These are phyloP conservation scores for Grosmannia clavigera DNA, from an alignment of 2,329 filamentous ascomycete species.

Conservation along the genomic window DNA sequence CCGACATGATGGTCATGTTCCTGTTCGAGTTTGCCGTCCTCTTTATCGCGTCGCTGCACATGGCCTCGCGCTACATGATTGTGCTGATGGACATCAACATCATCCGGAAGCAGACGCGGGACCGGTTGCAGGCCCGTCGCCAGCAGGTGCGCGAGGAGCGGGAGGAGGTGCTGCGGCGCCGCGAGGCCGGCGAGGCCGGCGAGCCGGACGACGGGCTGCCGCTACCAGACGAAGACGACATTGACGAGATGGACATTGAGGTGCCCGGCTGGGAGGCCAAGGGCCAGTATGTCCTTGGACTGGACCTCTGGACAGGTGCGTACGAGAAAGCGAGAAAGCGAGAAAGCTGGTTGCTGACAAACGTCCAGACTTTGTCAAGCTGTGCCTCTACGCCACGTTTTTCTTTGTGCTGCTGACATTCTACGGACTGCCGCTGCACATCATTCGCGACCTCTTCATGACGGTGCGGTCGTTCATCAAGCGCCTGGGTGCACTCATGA, in stretches of 20 bases:
- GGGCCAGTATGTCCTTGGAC: constrained; percentile 78
- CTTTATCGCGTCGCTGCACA: constrained; percentile 67
- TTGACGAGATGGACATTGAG: constrained; percentile 90
- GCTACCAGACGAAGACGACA: constrained; percentile 49
- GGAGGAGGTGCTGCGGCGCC: constrained; percentile 36
- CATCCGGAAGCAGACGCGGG: constrained; percentile 58
- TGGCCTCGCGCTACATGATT: constrained; percentile 64
- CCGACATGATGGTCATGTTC: constrained; percentile 99
- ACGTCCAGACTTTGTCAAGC: constrained; percentile 69
- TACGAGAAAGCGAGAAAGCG: too few species aligned
- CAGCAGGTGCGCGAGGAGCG: constrained; percentile 51
- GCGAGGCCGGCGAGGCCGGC: constrained; percentile 29
- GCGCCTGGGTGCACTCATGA: constrained; percentile 74
- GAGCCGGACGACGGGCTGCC: constrained; percentile 11
- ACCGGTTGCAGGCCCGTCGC: constrained; percentile 55
- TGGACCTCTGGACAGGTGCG: constrained; percentile 73
- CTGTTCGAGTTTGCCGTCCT: constrained; percentile 93
- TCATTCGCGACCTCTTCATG: constrained; percentile 89
- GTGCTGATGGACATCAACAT: constrained; percentile 68
- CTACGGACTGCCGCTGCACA: constrained; percentile 92
- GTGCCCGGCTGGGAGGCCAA: constrained; percentile 95
- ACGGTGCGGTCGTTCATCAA: constrained; percentile 87
- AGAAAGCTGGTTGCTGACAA: neutral
- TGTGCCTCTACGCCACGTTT: constrained; percentile 80
- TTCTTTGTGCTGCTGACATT: constrained; percentile 88